Evolutionary conservation across 257 asterid species (phyloP).

Genomic region (Solanum pennellii): DNA sequence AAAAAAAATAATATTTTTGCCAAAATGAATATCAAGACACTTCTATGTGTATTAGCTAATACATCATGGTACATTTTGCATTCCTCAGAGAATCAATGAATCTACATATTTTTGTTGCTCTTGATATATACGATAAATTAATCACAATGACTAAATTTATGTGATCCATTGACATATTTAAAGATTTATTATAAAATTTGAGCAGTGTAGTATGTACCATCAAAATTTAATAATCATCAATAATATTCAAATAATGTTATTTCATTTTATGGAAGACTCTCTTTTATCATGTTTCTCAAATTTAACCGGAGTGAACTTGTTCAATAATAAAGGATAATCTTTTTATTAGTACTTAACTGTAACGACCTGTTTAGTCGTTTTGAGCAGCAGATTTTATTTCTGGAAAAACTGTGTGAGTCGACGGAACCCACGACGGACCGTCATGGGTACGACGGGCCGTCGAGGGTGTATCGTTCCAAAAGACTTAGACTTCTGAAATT

Average conservation of each 20-base stretch:
- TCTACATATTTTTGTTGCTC: constrained; percentile 28
- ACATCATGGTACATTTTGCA: constrained; percentile 35
- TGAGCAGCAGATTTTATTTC: too few species aligned
- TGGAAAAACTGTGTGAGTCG: too few species aligned
- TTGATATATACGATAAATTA: constrained; percentile 24
- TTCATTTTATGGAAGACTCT: constrained; percentile 36
- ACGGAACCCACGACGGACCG: too few species aligned
- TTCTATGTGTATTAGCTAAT: constrained; percentile 17
- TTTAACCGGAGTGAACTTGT: constrained; percentile 32
- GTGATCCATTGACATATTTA: constrained; percentile 19
- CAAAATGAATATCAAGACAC: constrained; percentile 26
- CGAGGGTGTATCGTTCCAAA: too few species aligned
- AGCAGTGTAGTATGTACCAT: constrained; percentile 29
- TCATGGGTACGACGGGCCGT: too few species aligned
- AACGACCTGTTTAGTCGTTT: too few species aligned
- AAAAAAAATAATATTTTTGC: constrained; percentile 21
- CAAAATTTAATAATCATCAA: constrained; percentile 30
- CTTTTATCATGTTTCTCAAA: constrained; percentile 46
- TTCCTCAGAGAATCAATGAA: constrained; percentile 28
- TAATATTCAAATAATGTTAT: constrained; percentile 33
- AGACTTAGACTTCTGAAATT: too few species aligned
- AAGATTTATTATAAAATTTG: constrained; percentile 27
- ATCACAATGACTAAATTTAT: constrained; percentile 25
- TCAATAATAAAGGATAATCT: background rate
- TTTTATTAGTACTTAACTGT: background rate